phyloP scores from a whole-genome alignment of 1,139 yeast species.

The Ashbya aceris region DNA sequence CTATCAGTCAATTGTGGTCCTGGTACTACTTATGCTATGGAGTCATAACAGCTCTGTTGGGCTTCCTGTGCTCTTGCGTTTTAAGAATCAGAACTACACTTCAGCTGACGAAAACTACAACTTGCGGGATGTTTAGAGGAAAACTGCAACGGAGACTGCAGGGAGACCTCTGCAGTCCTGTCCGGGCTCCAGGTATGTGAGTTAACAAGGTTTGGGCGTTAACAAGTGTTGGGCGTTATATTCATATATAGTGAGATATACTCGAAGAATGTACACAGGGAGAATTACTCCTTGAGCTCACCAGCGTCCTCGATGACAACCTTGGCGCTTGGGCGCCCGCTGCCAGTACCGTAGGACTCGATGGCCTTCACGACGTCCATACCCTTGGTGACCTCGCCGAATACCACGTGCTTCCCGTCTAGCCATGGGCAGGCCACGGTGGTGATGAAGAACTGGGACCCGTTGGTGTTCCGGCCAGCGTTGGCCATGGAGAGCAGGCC shows the following conservation, averaged over 20 bases:
- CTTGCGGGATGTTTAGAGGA: no score
- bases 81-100: no score
- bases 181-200: no score
- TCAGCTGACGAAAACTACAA: no score
- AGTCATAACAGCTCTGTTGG: no score
- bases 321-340: constrained; percentile 76
- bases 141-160: no score
- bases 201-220: no score
- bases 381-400: constrained; percentile 94
- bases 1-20: no score
- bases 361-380: constrained; percentile 84
- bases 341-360: constrained; percentile 74
- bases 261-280: constrained; percentile 29
- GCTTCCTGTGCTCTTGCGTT: no score
- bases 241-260: background rate
- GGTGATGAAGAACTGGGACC: constrained; percentile 98
- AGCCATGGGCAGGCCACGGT: constrained; percentile 94
- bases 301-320: constrained; percentile 78
- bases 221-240: background rate
- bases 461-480: constrained; percentile 99
- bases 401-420: constrained; percentile 98
- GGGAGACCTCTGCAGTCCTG: no score
- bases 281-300: constrained; percentile 38
- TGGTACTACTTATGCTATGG: no score
- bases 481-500: constrained; percentile 98